phyloP scores from a whole-genome alignment of 1,284 basidiomycete genomes.

The Cyathus olla region DNA sequence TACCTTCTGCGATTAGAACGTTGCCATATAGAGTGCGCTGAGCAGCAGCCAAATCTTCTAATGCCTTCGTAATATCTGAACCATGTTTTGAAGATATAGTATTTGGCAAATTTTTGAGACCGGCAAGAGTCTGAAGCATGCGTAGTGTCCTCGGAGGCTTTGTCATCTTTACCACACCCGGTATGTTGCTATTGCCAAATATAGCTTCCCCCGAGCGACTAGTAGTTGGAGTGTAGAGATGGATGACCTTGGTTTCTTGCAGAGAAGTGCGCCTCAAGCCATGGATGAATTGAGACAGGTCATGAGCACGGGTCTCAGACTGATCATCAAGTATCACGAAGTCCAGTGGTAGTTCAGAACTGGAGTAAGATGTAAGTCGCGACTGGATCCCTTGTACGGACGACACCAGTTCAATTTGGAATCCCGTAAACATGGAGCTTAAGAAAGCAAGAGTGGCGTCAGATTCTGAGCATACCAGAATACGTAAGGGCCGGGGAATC shows the following conservation, averaged over 20 bases:
- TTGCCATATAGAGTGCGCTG: slow-evolving; percentile 71
- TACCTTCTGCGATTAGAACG: slow-evolving; percentile 78
- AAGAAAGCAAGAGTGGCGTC: slow-evolving; percentile 66
- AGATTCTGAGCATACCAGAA: slow-evolving; percentile 71
- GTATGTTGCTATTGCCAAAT: slow-evolving; percentile 58
- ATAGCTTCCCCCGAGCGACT: slow-evolving; percentile 61
- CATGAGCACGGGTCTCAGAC: slow-evolving; percentile 65
- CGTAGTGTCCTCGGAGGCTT: slow-evolving; percentile 73
- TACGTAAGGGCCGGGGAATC: slow-evolving; percentile 55
- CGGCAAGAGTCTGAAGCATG: slow-evolving; percentile 70
- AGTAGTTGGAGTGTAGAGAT: slow-evolving; percentile 77
- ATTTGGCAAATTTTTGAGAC: slow-evolving; percentile 65
- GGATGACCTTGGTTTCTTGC: slow-evolving; percentile 70
- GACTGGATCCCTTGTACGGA: slow-evolving; percentile 59
- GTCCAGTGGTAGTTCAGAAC: slow-evolving; percentile 55
- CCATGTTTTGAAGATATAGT: slow-evolving; percentile 48
- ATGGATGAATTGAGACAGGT: slow-evolving; percentile 59
- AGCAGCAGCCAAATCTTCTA: slow-evolving; percentile 56
- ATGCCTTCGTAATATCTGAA: slow-evolving; percentile 50
- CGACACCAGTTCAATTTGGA: slow-evolving; percentile 55
- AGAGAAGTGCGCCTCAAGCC: slow-evolving; percentile 49
- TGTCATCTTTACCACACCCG: slow-evolving; percentile 74
- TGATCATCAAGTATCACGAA: slow-evolving; percentile 77
- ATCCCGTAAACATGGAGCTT: slow-evolving; percentile 65
- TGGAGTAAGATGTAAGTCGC: slow-evolving; percentile 47